Conservation (phyloP, 257 asterid species). For the Phtheirospermum japonicum region DNA sequence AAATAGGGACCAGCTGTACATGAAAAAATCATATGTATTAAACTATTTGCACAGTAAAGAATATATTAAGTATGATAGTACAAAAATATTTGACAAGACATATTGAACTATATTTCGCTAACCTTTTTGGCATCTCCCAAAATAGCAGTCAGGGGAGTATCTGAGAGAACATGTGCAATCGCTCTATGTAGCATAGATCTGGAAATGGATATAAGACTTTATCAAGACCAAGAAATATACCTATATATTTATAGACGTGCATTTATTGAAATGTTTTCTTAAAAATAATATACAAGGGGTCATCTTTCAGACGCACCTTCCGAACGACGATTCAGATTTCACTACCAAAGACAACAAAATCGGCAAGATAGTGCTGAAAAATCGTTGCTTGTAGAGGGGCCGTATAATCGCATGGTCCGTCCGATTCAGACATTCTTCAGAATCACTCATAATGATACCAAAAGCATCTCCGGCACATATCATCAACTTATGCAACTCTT, state of each 20-base stretch:
- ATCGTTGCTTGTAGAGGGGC: constrained; percentile 95
- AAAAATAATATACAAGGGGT: neutral
- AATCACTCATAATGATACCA: constrained; percentile 78
- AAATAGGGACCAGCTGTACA: constrained; percentile 72
- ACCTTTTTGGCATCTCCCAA: constrained; percentile 81
- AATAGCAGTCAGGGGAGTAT: constrained; percentile 73
- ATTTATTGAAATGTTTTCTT: neutral
- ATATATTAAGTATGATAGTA: constrained; percentile 8
- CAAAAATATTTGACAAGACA: neutral
- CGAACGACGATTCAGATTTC: constrained; percentile 47
- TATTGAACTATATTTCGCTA: constrained; percentile 26
- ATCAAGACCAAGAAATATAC: constrained; percentile 25
- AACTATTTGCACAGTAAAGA: constrained; percentile 15
- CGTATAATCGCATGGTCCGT: constrained; percentile 66
- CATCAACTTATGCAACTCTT: constrained; percentile 49
- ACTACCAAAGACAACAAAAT: constrained; percentile 51
- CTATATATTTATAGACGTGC: neutral
- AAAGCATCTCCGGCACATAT: constrained; percentile 85
- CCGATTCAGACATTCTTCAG: constrained; percentile 73
- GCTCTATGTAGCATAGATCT: constrained; percentile 79
- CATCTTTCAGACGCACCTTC: constrained; percentile 43
- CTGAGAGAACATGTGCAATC: constrained; percentile 64
- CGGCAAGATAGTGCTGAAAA: constrained; percentile 72
- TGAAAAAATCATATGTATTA: constrained; percentile 28
- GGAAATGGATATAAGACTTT: constrained; percentile 30